Evolutionary conservation across 208 protist species (phyloP).

Genomic region (Crithidia brevicula): DNA sequence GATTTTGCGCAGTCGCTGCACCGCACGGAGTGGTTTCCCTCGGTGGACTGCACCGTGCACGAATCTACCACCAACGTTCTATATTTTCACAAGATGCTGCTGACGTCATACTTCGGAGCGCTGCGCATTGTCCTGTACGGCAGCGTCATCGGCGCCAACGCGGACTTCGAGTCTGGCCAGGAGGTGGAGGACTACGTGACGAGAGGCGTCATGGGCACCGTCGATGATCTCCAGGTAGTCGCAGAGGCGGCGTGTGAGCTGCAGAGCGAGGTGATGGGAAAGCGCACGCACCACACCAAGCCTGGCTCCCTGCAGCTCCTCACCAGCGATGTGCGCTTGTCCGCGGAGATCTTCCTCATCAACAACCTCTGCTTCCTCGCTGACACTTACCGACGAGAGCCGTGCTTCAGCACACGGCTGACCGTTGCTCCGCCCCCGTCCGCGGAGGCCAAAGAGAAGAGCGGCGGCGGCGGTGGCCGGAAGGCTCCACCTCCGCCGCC

Average conservation of each 20-base stretch:
- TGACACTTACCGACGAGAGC: slow-evolving; percentile 73
- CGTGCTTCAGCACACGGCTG: slow-evolving; percentile 60
- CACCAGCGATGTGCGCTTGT: slow-evolving; percentile 37
- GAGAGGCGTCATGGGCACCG: slow-evolving; percentile 59
- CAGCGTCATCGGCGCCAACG: slow-evolving; percentile 39
- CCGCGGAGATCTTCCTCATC: slow-evolving; percentile 71
- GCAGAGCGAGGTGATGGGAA: slow-evolving; percentile 36
- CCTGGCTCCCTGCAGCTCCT: slow-evolving; percentile 28
- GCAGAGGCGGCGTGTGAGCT: slow-evolving; percentile 60
- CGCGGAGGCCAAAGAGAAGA: slow-evolving; percentile 1
- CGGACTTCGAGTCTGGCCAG: slow-evolving; percentile 50
- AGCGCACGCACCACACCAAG: slow-evolving; percentile 30
- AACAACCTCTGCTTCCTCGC: slow-evolving; percentile 81
- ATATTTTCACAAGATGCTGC: slow-evolving; percentile 81
- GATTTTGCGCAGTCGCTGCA: slow-evolving; percentile 38
- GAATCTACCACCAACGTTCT: slow-evolving; percentile 78
- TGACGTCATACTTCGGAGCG: slow-evolving; percentile 79
- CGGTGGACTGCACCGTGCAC: slow-evolving; percentile 79
- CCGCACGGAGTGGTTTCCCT: slow-evolving; percentile 77
- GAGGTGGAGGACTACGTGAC: slow-evolving; percentile 72
- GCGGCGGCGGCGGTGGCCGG: not conserved
- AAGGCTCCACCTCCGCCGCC: slow-evolving; percentile 21
- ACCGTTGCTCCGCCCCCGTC: slow-evolving; percentile 2
- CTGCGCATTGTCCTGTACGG: slow-evolving; percentile 76
- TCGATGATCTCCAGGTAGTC: slow-evolving; percentile 72